Conservation (phyloP, 768 basidiomycete genomes). For the Mycena chlorophos region DNA sequence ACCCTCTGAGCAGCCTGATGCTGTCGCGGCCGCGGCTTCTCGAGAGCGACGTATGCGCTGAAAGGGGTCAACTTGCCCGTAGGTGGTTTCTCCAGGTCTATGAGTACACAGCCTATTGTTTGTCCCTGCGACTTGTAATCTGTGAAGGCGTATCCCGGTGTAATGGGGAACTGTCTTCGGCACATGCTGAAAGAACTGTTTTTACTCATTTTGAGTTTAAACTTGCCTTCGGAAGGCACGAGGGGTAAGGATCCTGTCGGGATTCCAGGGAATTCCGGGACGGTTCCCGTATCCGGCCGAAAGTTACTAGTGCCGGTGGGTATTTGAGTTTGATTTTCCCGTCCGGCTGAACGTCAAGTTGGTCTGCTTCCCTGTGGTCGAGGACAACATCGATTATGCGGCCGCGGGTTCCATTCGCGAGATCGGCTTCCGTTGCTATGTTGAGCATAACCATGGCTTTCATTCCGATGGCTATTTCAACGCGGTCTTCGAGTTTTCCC, state of each 20-base stretch:
- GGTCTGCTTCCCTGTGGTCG: background rate
- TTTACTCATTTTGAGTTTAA: background rate
- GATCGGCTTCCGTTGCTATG: too few species aligned
- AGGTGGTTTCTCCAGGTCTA: background rate
- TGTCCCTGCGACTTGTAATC: background rate
- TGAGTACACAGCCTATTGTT: background rate
- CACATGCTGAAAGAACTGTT: background rate
- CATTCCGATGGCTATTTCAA: slow-evolving; percentile 31
- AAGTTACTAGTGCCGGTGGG: background rate
- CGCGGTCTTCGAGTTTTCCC: slow-evolving; percentile 17
- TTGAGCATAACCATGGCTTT: slow-evolving; percentile 30
- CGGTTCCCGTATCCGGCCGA: too few species aligned
- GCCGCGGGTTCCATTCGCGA: slow-evolving; percentile 24
- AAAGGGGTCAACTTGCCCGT: background rate
- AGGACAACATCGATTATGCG: slow-evolving; percentile 28
- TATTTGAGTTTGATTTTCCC: background rate
- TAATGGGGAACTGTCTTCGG: background rate
- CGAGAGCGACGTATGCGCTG: too few species aligned
- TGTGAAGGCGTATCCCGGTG: background rate
- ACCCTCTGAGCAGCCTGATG: background rate
- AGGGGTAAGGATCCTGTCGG: too few species aligned
- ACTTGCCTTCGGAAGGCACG: background rate
- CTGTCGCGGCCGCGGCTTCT: background rate
- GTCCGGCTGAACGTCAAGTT: background rate
- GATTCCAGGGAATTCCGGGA: too few species aligned